Base-by-base conservation (phyloP, 495 filamentous ascomycete species). In the Penicillium lividum region DNA sequence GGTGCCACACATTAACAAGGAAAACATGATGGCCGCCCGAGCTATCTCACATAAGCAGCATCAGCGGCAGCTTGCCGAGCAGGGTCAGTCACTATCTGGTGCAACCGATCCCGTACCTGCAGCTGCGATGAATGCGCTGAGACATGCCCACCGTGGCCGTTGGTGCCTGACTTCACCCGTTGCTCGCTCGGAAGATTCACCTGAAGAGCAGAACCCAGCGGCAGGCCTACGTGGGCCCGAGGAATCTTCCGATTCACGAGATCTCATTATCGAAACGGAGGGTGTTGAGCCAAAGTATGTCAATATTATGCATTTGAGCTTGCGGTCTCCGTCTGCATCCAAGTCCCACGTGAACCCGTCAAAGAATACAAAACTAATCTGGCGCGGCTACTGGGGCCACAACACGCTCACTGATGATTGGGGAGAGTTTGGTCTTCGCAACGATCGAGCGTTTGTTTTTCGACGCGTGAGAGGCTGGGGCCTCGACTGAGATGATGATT, bases 311-410 rank as follows among this genome's bases (percentile, higher is more conserved):
- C 85, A 90, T 49, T 65, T 98, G 16, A 72, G 83, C 22, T 71
- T 98, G 10, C 81, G 82, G 28, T 80, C 77, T 16, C 80, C 78
- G 38, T 80, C 84, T 0, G 82, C 87, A 0, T 75, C 72, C 15
- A 76, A 76, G 56, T 66, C 66, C 2, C 65, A 68, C 27, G 60
- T 64, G 9, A 78, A 77, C 53, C 64, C 72, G 22, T 69, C 75
- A 2, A 81, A 82, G 62, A 94, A 93, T 57, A 96, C 91, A 48
- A 97, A 93, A 74, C 69, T 99, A 34, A 73, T 74, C 0, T 98
- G 95, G 95, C 87, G 88, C 69, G 89, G 90, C 0, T 97, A 89
- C 73, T 97, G 91, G 88, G 92, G 86, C 73, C 95, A 94, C 63
- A 95, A 97, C 66, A 81, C 80, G 64, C 73, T 96, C 62, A 93